Evolutionary conservation across 495 filamentous ascomycete species (phyloP), one percentile per base, ranked within the genome.

Genomic region (Annulohypoxylon stygium): DNA sequence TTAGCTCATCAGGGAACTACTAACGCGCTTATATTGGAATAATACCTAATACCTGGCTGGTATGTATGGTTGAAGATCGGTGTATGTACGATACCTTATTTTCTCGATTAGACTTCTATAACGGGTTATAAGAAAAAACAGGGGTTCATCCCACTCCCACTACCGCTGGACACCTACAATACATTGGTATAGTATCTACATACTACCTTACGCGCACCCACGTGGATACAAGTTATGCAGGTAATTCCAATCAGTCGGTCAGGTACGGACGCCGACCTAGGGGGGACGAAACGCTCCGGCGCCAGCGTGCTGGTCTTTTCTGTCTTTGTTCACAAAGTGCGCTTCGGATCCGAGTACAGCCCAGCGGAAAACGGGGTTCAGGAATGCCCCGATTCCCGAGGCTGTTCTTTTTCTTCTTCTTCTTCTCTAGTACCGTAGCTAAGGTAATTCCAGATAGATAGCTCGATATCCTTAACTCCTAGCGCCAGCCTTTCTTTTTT

Each of bases 281-380:
- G 25, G 41, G 50, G 70, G 65, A 67, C 59, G 11, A 74, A 74
- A 74, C 61, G 30, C 66, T 74, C 71, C 66, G 71, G 66, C 33
- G 23, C 54, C 41, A 34, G n/a, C 23, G 34, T 2, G 14, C 18
- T 16, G 30, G 11, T 10, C 39, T 43, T 4, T 4, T n/a, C 4
- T 14, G 39, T 10, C 11, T 5, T 43, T 11, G 3, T 48, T 58
- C 30, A 3, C 30, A 30, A 30, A 30, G 63, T 14, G 45, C 61
- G 55, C 34, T 61, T 69, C 71, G 61, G 55, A 62, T 70, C 71
- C 71, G 71, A 74, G 33, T 11, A 14, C 14, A 43, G 14, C 12
- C 48, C 2, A 55, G 33, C 34, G 55, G 61, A 33, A 50, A 23
- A 47, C 71, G 71, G 71, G 57, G 61, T 69, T 74, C 33, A 69